Conservation (phyloP, 306 rosid species). For the Trifolium pratense region DNA sequence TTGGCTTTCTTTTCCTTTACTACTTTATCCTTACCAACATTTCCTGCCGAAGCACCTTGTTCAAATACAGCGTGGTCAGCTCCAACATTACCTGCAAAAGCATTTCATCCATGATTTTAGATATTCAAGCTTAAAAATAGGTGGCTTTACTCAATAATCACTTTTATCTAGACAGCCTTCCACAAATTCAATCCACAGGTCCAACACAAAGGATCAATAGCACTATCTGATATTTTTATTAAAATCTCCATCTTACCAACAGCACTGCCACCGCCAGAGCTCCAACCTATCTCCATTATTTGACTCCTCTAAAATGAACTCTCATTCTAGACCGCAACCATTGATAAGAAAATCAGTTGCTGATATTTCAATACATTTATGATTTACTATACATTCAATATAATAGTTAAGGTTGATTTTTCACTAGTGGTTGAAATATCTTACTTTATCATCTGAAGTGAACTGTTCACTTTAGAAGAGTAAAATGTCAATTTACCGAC, state of each 20-base stretch:
- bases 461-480: background rate
- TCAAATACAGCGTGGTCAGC: constrained; percentile 89
- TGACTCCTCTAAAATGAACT: background rate
- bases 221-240: constrained; percentile 1
- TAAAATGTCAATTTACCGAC: background rate
- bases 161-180: constrained; percentile 6
- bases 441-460: background rate
- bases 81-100: constrained; percentile 83
- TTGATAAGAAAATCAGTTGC: background rate
- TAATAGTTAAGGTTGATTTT: background rate
- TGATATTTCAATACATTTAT: background rate
- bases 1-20: constrained; percentile 75
- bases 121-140: constrained; percentile 5
- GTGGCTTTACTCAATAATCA: constrained; percentile 3
- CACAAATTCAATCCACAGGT: background rate
- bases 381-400: background rate
- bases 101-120: constrained; percentile 19
- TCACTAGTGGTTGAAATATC: background rate
- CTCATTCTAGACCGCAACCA: background rate
- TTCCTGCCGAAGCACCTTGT: constrained; percentile 99
- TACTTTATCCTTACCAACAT: constrained; percentile 71
- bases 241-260: background rate
- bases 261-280: constrained; percentile 3
- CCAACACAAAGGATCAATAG: background rate
- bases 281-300: background rate